Evolutionary conservation across 2,329 filamentous ascomycete genomes (phyloP).

Genomic region (Fusarium drepaniforme): DNA sequence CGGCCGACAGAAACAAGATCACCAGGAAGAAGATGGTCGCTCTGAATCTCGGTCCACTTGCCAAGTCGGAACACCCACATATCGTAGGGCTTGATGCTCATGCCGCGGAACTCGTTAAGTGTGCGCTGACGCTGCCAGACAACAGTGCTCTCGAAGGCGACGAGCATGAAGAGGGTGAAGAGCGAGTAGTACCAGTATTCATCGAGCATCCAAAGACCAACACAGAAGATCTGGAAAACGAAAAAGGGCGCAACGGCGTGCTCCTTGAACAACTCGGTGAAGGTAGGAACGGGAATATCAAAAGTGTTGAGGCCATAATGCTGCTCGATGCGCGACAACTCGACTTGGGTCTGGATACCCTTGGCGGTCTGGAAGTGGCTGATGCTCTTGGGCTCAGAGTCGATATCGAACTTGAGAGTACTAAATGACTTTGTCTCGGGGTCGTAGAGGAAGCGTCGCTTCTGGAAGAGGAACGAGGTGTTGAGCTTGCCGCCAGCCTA

Average conservation of each 20-base stretch:
- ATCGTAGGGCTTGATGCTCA: conserved; percentile 99
- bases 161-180: conserved; percentile 98
- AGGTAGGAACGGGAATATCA: conserved; percentile 96
- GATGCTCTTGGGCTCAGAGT: conserved; percentile 83
- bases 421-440: conserved; percentile 79
- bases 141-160: conserved; percentile 97
- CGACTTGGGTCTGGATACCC: conserved; percentile 79
- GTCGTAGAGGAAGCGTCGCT: conserved; percentile 93
- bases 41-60: conserved; percentile 89
- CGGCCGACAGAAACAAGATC: conserved; percentile 93
- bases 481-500: conserved; percentile 80
- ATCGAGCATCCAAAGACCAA: conserved; percentile 97
- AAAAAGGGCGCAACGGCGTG: conserved; percentile 99
- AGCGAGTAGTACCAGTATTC: conserved; percentile 99
- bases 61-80: conserved; percentile 90
- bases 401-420: conserved; percentile 86
- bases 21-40: conserved; percentile 91
- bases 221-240: conserved; percentile 98
- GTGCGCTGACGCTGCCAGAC: conserved; percentile 99
- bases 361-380: conserved; percentile 82
- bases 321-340: conserved; percentile 84
- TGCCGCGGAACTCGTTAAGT: conserved; percentile 94
- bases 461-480: conserved; percentile 95
- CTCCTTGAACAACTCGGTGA: conserved; percentile 96
- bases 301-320: conserved; percentile 98